Conservation (phyloP, 2,329 filamentous ascomycete genomes). For the Claviceps pazoutovae region DNA sequence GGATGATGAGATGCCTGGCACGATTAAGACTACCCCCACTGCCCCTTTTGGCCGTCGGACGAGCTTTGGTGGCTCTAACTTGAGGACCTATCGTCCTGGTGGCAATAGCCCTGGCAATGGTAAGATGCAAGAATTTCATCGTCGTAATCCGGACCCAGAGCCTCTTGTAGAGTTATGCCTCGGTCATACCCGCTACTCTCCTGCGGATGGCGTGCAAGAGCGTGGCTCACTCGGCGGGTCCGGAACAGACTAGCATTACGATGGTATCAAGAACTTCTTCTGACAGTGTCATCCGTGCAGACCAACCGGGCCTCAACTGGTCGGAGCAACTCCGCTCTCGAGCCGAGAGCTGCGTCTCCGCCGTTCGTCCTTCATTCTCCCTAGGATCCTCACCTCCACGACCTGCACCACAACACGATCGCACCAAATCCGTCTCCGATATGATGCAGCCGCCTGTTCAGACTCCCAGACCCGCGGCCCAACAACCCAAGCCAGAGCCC, state of each 20-base stretch:
- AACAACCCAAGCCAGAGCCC: conserved; percentile 33
- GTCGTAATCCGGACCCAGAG: conserved; percentile 20
- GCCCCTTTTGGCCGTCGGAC: conserved; percentile 73
- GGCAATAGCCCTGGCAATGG: conserved; percentile 47
- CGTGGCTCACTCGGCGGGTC: conserved; percentile 18
- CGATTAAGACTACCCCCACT: conserved; percentile 43
- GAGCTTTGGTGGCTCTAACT: conserved; percentile 75
- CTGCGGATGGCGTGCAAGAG: conserved; percentile 24
- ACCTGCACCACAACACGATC: conserved; percentile 37
- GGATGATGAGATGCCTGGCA: conserved; percentile 45
- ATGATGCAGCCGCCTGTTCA: conserved; percentile 44
- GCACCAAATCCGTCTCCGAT: conserved; percentile 56
- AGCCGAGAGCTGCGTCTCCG: conserved; percentile 64
- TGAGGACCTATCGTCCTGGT: conserved; percentile 40
- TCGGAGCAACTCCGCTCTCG: conserved; percentile 87
- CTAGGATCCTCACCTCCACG: conserved; percentile 33
- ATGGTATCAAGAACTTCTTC: conserved; percentile 44
- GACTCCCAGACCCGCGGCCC: conserved; percentile 22
- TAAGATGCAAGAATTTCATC: conserved; percentile 35
- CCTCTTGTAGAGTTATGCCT: conserved; percentile 14
- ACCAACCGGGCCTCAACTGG: conserved; percentile 87
- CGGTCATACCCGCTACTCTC: conserved; percentile 20
- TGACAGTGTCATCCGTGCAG: conserved; percentile 54
- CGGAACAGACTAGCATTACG: conserved; percentile 44
- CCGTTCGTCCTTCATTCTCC: conserved; percentile 42